phyloP scores from a whole-genome alignment of 352 stramenopile species.

The Pythium diclinum region DNA sequence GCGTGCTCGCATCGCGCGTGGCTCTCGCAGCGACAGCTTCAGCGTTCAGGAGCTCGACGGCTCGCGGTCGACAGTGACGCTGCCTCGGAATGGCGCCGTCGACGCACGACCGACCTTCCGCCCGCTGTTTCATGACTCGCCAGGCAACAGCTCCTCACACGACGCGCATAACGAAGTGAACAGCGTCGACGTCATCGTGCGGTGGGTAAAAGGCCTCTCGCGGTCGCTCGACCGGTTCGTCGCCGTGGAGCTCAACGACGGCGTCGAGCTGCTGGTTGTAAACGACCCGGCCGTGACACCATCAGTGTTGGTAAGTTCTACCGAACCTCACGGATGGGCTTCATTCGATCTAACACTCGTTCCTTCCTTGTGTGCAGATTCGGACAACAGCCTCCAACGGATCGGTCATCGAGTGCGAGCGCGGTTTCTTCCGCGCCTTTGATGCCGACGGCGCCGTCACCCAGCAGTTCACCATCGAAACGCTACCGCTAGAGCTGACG shows the following conservation, averaged over 20 bases:
- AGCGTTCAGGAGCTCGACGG: background rate
- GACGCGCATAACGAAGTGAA: background rate
- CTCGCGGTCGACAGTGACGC: slow-evolving; percentile 1
- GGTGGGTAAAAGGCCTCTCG: slow-evolving; percentile 16
- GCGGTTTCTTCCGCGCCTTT: slow-evolving; percentile 54
- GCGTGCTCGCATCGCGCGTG: slow-evolving; percentile 25
- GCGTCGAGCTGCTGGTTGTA: slow-evolving; percentile 9
- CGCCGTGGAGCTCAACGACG: slow-evolving; percentile 3
- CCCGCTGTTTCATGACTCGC: slow-evolving; percentile 26
- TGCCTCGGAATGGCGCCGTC: slow-evolving; percentile 46
- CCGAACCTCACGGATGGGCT: background rate
- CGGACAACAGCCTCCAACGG: background rate
- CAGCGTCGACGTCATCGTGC: slow-evolving; percentile 10
- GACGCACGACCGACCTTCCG: slow-evolving; percentile 45
- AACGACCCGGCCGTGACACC: background rate
- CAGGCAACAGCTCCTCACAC: background rate
- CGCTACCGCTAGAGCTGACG: slow-evolving; percentile 36
- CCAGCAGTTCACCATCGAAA: slow-evolving; percentile 64
- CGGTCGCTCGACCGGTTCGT: slow-evolving; percentile 9
- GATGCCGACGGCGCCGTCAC: slow-evolving; percentile 26
- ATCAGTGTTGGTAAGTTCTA: slow-evolving; percentile 13
- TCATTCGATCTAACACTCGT: background rate
- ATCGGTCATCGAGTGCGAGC: slow-evolving; percentile 27
- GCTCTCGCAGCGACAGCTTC: slow-evolving; percentile 1
- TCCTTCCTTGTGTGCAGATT: background rate